Evolutionary conservation across 192 early-diverging fungal genomes (phyloP).

Genomic region (Coemansia sp.): DNA sequence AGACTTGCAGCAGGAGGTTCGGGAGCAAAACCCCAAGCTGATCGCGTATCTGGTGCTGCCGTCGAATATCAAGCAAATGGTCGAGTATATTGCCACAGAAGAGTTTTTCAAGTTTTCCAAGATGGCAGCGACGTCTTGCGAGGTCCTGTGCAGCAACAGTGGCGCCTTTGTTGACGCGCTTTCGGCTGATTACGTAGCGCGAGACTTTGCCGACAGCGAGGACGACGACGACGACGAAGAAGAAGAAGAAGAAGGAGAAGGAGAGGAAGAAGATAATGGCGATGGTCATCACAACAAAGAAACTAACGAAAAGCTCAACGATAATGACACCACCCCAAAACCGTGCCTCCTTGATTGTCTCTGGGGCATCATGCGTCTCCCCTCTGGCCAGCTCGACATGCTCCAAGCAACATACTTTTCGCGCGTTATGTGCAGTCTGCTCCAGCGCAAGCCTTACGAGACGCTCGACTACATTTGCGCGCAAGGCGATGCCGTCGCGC

Average conservation of each 20-base stretch:
- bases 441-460: conserved; percentile 89
- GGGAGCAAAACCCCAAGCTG: conserved; percentile 87
- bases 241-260: not conserved
- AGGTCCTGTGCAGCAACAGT: conserved; percentile 54
- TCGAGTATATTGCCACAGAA: conserved; percentile 80
- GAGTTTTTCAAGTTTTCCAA: conserved; percentile 72
- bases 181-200: conserved; percentile 22
- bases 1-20: conserved; percentile 93
- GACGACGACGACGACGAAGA: conserved; percentile 27
- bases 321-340: conserved; percentile 11
- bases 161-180: conserved; percentile 43
- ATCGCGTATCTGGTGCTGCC: conserved; percentile 81
- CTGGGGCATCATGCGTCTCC: conserved; percentile 79
- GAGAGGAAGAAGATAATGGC: not conserved
- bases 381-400: conserved; percentile 68
- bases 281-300: conserved; percentile 3
- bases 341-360: conserved; percentile 73
- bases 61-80: conserved; percentile 66
- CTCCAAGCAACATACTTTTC: conserved; percentile 87
- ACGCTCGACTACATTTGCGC: conserved; percentile 83
- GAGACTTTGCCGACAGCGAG: conserved; percentile 51
- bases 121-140: conserved; percentile 45
- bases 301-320: not conserved
- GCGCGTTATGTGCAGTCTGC: conserved; percentile 83
- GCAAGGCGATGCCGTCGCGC: conserved; percentile 70